Evolutionary conservation across 169 alveolate genomes (phyloP).

Genomic region (Eimeria zaria): DNA sequence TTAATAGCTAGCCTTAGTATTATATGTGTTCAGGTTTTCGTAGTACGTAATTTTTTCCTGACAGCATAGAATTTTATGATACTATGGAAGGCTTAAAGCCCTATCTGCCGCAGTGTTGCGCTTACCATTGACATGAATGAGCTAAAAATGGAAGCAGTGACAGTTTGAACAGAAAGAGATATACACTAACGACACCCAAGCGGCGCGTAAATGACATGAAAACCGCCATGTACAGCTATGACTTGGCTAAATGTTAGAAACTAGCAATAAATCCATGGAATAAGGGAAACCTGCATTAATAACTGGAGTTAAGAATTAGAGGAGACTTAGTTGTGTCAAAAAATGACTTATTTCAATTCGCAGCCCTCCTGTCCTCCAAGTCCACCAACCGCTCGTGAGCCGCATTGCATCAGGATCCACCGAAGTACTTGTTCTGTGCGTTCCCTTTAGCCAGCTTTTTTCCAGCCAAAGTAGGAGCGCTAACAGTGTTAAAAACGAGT

Average conservation of each 20-base stretch:
- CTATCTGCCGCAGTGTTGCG: neutral
- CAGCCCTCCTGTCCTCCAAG: neutral
- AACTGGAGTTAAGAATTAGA: neutral
- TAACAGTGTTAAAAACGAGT: neutral
- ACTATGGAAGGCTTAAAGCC: neutral
- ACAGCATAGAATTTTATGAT: too few species aligned
- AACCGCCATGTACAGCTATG: neutral
- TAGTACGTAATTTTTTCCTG: too few species aligned
- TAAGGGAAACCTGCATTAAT: neutral
- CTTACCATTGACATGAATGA: neutral
- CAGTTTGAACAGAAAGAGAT: neutral
- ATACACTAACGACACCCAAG: neutral
- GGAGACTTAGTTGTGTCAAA: neutral
- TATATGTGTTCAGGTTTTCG: neutral
- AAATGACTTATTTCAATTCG: neutral
- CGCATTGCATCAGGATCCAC: neutral
- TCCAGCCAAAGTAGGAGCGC: neutral
- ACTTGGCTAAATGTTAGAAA: neutral
- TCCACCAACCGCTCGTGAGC: neutral
- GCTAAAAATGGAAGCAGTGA: neutral
- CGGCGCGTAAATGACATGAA: neutral
- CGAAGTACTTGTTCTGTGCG: neutral
- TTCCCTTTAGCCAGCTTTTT: neutral
- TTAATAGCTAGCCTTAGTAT: neutral
- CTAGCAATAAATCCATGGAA: neutral